Base-by-base conservation (phyloP, 1,284 basidiomycete genomes). In the Athelia sp. region DNA sequence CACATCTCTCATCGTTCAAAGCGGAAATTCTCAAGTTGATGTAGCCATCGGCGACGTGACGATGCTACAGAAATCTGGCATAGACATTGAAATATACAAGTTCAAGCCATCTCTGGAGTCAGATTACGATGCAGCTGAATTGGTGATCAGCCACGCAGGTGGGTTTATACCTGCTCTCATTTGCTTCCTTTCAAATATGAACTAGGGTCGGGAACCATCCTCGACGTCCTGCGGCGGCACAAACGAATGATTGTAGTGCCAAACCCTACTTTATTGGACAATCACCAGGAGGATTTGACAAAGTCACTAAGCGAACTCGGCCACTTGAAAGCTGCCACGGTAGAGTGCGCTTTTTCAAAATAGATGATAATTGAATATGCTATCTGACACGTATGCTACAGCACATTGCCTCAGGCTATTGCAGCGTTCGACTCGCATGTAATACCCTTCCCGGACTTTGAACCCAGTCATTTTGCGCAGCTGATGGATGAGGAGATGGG, bases 81-180 rank as follows among this genome's bases (percentile, higher is more conserved):
- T 93, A 43, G 57, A 66, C 19, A 73, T 93, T 47, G 75, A 83
- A 51, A 68, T 84, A 32, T 86, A 86, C 77, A 75, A 71, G 56
- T 94, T 88, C 70, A 90, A 87, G 58, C 71, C 81, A 6, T 81
- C 83, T 22, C 72, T 95, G 54, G 75, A 81, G 50, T 74, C 74
- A 14, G 79, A 87, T 36, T 85, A 89, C 53, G 68, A 73, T 43
- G 68, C 63, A 13, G 84, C 90, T 21, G 84, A 93, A 62, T 66
- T 93, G 43, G 80, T 98, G 46, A 86, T 98, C 35, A 90, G 91
- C 61, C 95, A 98, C 76, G 95, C 93, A 60, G 94, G 94, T 94
- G 63, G 57, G 81, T 44, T 21, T 26, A 50, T 40, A 26, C 43
- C 23, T 10, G 6, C 18, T n/a, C 43, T n/a, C 15, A 22, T 6